Evolutionary conservation across 106 monocot species (phyloP), one percentile per base, ranked within the genome.

Genomic region (Alisma plantagoaquatica): DNA sequence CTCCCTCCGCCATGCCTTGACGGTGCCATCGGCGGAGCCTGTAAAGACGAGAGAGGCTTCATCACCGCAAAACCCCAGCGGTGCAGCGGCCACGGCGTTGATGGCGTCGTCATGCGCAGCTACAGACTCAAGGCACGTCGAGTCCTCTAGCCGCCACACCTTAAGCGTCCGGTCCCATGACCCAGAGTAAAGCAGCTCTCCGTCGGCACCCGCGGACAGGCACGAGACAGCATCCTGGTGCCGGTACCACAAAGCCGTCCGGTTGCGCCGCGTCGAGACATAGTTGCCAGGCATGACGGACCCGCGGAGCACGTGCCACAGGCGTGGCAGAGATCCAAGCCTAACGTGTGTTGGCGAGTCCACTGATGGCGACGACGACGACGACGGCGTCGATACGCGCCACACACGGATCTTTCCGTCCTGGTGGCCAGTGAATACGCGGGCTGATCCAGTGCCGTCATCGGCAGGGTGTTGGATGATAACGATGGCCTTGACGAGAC

Each of bases 361-460:
- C 4, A 48, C 32, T 8, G 17, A 17, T 2, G 67, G 58, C 42
- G 74, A 61, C 35, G 56, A 72, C 0, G 24, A 46, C 5, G 80
- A 62, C 1, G 44, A 57, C 35, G 6, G 35, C 35, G 14, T 38
- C 9, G 14, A 38, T n/a, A n/a, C n/a, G n/a, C 33, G 29, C 87
- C 87, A 87, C 0, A 79, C 52, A 0, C 78, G 60, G 29, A 87
- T 75, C 60, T 72, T 73, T 3, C 78, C 82, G 55, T 75, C 82
- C 59, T 87, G 71, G 56, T 87, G 82, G 8, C 81, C 82, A 20
- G 71, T 75, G 56, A 87, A 87, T 47, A 87, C 62, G 11, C 54
- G 66, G n/a, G n/a, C n/a, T n/a, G n/a, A n/a, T n/a, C n/a, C n/a
- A n/a, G n/a, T n/a, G n/a, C n/a, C n/a, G 27, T 76, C 73, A n/a